Evolutionary conservation across 2,329 filamentous ascomycete species (phyloP), one percentile per base, ranked within the genome.

Genomic region (Graphiopsis chlorocephala): DNA sequence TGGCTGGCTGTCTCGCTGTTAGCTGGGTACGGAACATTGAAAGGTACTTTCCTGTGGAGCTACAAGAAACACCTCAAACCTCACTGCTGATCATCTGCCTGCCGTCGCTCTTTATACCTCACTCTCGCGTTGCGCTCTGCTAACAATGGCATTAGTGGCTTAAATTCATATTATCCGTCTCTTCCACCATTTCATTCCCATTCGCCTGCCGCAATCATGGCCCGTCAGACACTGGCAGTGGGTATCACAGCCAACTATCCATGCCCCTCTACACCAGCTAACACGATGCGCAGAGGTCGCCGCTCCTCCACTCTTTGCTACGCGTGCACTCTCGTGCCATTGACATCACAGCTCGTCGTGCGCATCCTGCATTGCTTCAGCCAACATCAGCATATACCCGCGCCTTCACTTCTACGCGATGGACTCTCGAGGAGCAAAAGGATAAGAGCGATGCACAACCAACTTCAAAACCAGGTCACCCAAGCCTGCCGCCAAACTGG

Each of bases 401-500:
- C 67, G 28, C 67, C 64, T 45, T 67, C 65, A 35, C 53, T 61
- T 35, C 64, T 63, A 61, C 68, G 66, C 50, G 67, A 72, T 31
- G 62, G 60, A 62, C 60, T 15, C 14, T 53, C 26, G 31, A 62
- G 2, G 60, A 62, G 26, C 60, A 62, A 31, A 52, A 38, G 20
- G 26, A 35, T 20, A 56, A 56, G 53, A 35, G 29, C 20, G 29
- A 38, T 56, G 53, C n/a, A 20, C 53, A 56, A 26, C 17, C 64
- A 38, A n/a, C 20, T 31, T 52, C 33, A 10, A 35, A 28, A 20
- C 29, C 25, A 15, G 14, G 26, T 11, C 50, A 64, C 28, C 56
- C 47, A 25, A 58, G 62, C 57, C 26, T 59, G 28, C 56, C 62
- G 20, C 53, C 47, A 17, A 45, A 29, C 31, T 94, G 91, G 91